Base-by-base conservation (phyloP, 306 rosid genomes). In the Vigna angularis region DNA sequence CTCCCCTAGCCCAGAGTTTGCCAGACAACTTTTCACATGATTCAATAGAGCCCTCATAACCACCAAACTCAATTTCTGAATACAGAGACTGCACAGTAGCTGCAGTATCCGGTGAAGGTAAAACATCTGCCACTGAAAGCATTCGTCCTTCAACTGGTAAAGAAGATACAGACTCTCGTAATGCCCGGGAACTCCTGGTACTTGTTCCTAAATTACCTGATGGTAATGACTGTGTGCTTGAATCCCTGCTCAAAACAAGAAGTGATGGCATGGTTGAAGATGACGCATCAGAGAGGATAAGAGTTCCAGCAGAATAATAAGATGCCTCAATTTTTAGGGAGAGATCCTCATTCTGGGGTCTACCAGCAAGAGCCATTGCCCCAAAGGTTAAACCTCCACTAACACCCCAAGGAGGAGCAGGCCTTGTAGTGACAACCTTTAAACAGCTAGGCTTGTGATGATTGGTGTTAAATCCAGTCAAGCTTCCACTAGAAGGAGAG, bases 1-100 rank as follows among this genome's bases (percentile, higher is more conserved):
- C 99, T 55, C 99, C 96, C 86, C 98, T 88, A 22, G 98, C 96
- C 98, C 98, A 95, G 30, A 95, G 97, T 80, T 91, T 94, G 66
- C 87, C 93, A 69, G 91, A 86, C 44, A 82, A 90, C 86, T 85
- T 88, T 83, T 91, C 98, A 85, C 78, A 86, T 9, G 87, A 90
- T 75, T 87, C 98, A 70, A 79, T 82, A n/a, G 85, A 83, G 83
- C 82, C 84, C 74, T 84, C 99, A 73, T 79, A 85, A 78, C 91
- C 97, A 76, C 93, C 85, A 83, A 87, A 95, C 79, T 93, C 98
- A 70, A 95, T 88, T 76, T 91, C 97, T 49, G 99, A 88, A 88
- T 92, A 95, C 38, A 91, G 82, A 48, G 99, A 95, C 82, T 85
- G 97, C 70, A 95, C 86, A 57, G 93, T 68, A 58, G 92, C 75